phyloP scores from a whole-genome alignment of 148 eudicot genomes.

The Beta vulgaris region DNA sequence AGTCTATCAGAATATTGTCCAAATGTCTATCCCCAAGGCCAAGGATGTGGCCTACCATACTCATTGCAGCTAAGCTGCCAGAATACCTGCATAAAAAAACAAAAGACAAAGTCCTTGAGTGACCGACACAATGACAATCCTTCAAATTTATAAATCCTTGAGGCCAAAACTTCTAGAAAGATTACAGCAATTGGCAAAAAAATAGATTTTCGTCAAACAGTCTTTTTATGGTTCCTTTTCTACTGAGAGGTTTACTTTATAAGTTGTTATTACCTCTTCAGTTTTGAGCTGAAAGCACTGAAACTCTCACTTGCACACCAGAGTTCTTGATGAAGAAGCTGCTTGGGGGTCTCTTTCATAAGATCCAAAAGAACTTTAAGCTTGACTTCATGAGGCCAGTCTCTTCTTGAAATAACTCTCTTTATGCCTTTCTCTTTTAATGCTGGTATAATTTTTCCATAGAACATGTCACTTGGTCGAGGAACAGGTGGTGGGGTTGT shows the following conservation, averaged over 20 bases:
- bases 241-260: not conserved
- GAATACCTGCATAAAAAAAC: slow-evolving; percentile 61
- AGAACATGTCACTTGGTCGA: slow-evolving; percentile 98
- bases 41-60: slow-evolving; percentile 95
- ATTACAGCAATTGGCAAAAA: not conserved
- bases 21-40: slow-evolving; percentile 97
- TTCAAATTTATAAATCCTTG: not conserved
- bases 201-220: not conserved
- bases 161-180: not conserved
- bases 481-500: slow-evolving; percentile 77
- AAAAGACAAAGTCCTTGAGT: slow-evolving; percentile 2
- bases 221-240: not conserved
- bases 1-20: slow-evolving; percentile 91
- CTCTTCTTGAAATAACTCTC: slow-evolving; percentile 96
- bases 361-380: slow-evolving; percentile 95
- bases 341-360: slow-evolving; percentile 84
- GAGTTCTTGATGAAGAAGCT: slow-evolving; percentile 97
- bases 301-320: slow-evolving; percentile 99
- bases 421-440: slow-evolving; percentile 96
- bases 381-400: slow-evolving; percentile 99
- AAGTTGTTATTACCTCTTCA: slow-evolving; percentile 61
- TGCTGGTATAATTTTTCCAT: slow-evolving; percentile 98
- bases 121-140: not conserved
- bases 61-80: slow-evolving; percentile 93
- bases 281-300: slow-evolving; percentile 84